Evolutionary conservation across 1,284 basidiomycete species (phyloP), one percentile per base, ranked within the genome.

Genomic region (Rhodotorula sp.): DNA sequence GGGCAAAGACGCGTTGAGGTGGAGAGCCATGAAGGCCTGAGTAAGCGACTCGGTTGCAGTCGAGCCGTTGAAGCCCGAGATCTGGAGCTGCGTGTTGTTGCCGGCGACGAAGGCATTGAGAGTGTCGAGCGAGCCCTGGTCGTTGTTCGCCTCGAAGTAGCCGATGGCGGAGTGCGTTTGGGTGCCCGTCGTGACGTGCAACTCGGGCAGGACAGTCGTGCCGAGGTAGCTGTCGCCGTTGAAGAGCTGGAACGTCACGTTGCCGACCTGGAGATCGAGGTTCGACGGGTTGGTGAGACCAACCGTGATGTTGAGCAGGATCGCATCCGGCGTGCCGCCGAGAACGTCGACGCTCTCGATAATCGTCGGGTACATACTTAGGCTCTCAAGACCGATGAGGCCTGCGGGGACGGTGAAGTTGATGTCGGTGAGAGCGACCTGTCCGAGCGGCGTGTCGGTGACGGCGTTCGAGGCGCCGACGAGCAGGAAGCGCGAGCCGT

Each of bases 241-340:
- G 72, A 83, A 81, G 26, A 91, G 81, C 71, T 87, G 85, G 71
- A 91, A 78, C 26, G 68, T 75, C 50, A 75, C 75, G 69, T 78
- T 75, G 53, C 79, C 79, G 18, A 76, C 69, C 52, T 61, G 79
- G 31, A 91, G 80, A 69, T 87, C 84, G 71, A 91, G 81, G 77
- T 86, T 89, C 28, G 87, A 89, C 4, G 89, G 89, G 77, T 91
- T 91, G 76, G 82, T 78, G n/a, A 91, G 88, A 7, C 83, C 80
- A 26, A 88, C 62, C 37, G 83, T 81, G 66, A 91, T 89, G 22
- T 79, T 82, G 59, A 91, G 83, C 16, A 82, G 80, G 66, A 91
- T 85, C 31, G 84, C 87, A 34, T 87, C 84, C n/a, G 79, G 76
- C 6, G 86, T 86, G 31, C 89, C 90, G 62, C 89, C 89, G 18